phyloP scores from a whole-genome alignment of 805 yeast species.

The Naumovozyma baii region DNA sequence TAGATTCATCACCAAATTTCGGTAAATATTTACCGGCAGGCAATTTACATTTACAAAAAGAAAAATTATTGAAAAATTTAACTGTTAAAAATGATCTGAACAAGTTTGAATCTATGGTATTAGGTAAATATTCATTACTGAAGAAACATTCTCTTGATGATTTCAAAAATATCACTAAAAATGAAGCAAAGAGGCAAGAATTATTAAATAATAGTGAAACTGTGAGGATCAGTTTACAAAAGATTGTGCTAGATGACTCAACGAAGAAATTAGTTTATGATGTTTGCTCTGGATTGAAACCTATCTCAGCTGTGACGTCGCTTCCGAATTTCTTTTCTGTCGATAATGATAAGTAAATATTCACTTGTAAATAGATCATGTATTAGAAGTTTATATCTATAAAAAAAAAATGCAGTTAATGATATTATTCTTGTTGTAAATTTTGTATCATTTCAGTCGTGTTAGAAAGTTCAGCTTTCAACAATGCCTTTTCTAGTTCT shows the following conservation, averaged over 20 bases:
- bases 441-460: constrained; percentile 3
- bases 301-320: constrained; percentile 16
- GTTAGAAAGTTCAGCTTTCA: constrained; percentile 13
- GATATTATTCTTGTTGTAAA: neutral
- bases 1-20: constrained; percentile 46
- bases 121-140: constrained; percentile 17
- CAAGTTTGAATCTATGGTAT: constrained; percentile 10
- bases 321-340: neutral
- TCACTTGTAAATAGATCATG: neutral
- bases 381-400: too few relatives aligned
- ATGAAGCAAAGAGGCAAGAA: constrained; percentile 10
- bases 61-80: constrained; percentile 19
- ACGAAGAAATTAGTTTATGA: constrained; percentile 16
- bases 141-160: constrained; percentile 5
- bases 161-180: constrained; percentile 13
- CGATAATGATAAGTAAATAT: neutral
- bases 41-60: constrained; percentile 18
- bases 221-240: constrained; percentile 21
- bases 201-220: constrained; percentile 15
- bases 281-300: constrained; percentile 27
- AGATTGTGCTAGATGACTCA: constrained; percentile 7
- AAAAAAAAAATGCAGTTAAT: neutral
- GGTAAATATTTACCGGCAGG: constrained; percentile 65
- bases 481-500: constrained; percentile 16
- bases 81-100: constrained; percentile 8